Evolutionary conservation across 805 yeast species (phyloP).

Genomic region (Cyberlindnera samutprakarnensis): DNA sequence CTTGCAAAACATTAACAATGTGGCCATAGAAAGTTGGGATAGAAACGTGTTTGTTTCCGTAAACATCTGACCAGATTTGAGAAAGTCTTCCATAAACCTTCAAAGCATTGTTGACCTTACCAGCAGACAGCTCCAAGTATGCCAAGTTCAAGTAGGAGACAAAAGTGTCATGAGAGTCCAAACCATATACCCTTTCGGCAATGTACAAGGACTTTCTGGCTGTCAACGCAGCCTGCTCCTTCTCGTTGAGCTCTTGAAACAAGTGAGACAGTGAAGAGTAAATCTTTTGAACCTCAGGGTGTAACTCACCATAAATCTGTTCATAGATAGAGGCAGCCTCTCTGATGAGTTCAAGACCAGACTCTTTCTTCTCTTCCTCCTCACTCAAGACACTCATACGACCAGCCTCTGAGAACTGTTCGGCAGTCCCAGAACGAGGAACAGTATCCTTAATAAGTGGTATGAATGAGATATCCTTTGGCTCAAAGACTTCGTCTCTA

Average conservation of each 20-base stretch:
- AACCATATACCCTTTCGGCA: slow-evolving; percentile 74
- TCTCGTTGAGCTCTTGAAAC: slow-evolving; percentile 51
- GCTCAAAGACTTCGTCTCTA: slow-evolving; percentile 36
- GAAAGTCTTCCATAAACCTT: slow-evolving; percentile 55
- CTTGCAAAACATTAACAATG: slow-evolving; percentile 51
- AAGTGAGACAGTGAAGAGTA: slow-evolving; percentile 59
- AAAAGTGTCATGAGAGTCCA: slow-evolving; percentile 71
- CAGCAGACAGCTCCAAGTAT: slow-evolving; percentile 54
- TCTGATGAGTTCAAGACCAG: slow-evolving; percentile 55
- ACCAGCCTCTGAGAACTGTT: slow-evolving; percentile 70
- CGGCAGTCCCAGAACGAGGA: slow-evolving; percentile 58
- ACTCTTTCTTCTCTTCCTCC: slow-evolving; percentile 33
- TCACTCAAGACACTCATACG: slow-evolving; percentile 15
- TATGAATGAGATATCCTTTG: slow-evolving; percentile 61
- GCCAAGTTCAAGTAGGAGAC: slow-evolving; percentile 72
- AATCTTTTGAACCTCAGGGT: slow-evolving; percentile 69
- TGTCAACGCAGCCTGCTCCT: slow-evolving; percentile 51
- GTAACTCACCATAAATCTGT: slow-evolving; percentile 77
- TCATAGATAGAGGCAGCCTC: slow-evolving; percentile 72
- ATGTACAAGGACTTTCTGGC: slow-evolving; percentile 65
- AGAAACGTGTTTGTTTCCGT: slow-evolving; percentile 57
- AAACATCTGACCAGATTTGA: slow-evolving; percentile 48
- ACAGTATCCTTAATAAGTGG: slow-evolving; percentile 74
- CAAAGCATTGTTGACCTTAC: slow-evolving; percentile 53
- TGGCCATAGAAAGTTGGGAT: slow-evolving; percentile 55